These are phyloP conservation scores for Groenewaldozyma salmanticensis DNA, from an alignment of 805 yeast genomes.

Conservation along the genomic window DNA sequence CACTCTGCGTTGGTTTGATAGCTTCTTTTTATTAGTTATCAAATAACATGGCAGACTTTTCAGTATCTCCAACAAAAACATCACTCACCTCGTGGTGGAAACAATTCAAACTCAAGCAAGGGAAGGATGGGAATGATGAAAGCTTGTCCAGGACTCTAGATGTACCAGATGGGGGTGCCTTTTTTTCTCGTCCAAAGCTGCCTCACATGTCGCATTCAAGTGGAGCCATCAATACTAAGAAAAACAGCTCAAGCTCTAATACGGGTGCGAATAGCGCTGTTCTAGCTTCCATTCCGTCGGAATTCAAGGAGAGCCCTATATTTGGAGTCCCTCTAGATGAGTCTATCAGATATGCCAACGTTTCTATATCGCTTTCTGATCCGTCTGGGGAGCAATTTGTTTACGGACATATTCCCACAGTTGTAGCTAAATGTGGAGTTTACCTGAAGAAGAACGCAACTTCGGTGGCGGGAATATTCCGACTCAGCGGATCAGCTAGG, in stretches of 20 bases:
- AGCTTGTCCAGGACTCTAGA: too few relatives aligned
- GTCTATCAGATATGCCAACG: conserved; percentile 68
- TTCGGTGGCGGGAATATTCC: conserved; percentile 79
- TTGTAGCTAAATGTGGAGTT: conserved; percentile 93
- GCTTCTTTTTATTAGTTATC: too few relatives aligned
- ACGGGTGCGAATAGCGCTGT: not conserved
- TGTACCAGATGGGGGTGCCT: too few relatives aligned
- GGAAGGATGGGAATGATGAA: not conserved
- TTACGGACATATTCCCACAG: conserved; percentile 83
- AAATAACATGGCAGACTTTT: too few relatives aligned
- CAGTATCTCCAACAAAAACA: conserved; percentile 26
- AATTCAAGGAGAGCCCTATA: conserved; percentile 31
- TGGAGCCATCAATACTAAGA: conserved; percentile 16
- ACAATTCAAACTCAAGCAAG: conserved; percentile 24
- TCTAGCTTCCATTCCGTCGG: conserved; percentile 6
- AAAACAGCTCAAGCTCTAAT: not conserved
- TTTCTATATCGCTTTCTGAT: conserved; percentile 56
- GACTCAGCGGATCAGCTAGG: conserved; percentile 86
- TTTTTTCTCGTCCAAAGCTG: conserved; percentile 26
- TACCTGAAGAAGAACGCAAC: conserved; percentile 63
- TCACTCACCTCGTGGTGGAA: conserved; percentile 36
- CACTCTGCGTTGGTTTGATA: too few relatives aligned
- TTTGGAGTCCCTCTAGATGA: conserved; percentile 73
- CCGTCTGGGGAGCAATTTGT: conserved; percentile 50
- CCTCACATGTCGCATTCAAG: conserved; percentile 31